Evolutionary conservation across 306 rosid species (phyloP), one percentile per base, ranked within the genome.

Genomic region (Vigna radiata): DNA sequence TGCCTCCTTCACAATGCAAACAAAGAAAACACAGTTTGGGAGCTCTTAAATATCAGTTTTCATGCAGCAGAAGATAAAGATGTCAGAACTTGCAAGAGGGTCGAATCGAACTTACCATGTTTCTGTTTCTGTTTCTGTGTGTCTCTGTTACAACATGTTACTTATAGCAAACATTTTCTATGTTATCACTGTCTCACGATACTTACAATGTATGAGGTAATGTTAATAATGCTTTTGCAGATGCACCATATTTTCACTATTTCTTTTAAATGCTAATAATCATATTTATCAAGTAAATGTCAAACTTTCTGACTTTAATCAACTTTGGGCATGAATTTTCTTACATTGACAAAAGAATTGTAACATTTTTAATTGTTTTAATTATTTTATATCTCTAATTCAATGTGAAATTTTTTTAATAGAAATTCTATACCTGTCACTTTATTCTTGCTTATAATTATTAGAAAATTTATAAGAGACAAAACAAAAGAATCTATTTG

Each of bases 61-160:
- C 72, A 14, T 18, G 50, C 15, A 29, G 12, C 53, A 46, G 12
- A 39, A 9, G 19, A 63, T 21, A 66, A 66, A 66, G 4, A 43
- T 18, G 70, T 55, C 61, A 21, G 15, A 55, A 25, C 16, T 21
- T 21, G 16, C 49, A 43, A 56, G 36, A 56, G 11, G 11, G 27
- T 25, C 27, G 27, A 25, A 25, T 59, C 4, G 17, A 58, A 16
- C 4, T 37, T 14, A 61, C 6, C 23, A 61, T 29, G 44, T 37
- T 19, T n/a, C n/a, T 19, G 21, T 19, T 6, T 36, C 41, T 36
- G 68, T 15, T 6, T 36, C 41, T 36, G 68, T 15, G 43, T 61
- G 46, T 61, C 47, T 31, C 50, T 64, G 50, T 64, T 39, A 64
- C 31, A 64, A 64, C 50, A 43, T 13, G 44, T 39, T 64, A 17